These are phyloP conservation scores for Pestalotiopsis sp. DNA, from an alignment of 2,329 filamentous ascomycete species.

Conservation along the genomic window DNA sequence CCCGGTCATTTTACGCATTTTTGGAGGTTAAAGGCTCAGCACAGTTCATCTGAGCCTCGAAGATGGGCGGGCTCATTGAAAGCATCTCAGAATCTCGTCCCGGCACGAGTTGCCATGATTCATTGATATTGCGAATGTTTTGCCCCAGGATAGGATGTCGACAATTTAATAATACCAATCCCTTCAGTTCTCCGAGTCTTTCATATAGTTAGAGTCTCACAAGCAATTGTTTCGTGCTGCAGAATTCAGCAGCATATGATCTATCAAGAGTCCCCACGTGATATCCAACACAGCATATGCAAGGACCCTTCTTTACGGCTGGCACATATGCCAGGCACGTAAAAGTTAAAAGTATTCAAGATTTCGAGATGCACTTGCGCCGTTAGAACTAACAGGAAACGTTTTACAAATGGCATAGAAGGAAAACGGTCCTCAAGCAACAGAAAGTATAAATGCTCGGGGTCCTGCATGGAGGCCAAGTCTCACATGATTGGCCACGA, in stretches of 20 bases:
- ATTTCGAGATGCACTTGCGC: background rate
- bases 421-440: no score
- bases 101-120: background rate
- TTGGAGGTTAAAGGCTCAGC: background rate
- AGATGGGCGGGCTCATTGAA: background rate
- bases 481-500: background rate
- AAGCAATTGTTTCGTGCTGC: background rate
- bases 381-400: no score
- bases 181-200: background rate
- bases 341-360: background rate
- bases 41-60: background rate
- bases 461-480: background rate
- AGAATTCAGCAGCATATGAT: background rate
- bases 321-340: background rate
- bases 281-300: background rate
- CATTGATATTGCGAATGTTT: background rate
- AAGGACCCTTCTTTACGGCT: background rate
- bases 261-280: background rate
- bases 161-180: conserved; percentile 8
- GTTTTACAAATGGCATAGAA: no score
- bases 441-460: background rate
- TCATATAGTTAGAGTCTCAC: background rate
- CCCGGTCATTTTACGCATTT: conserved; percentile 1
- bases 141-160: background rate
- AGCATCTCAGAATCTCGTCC: background rate